Evolutionary conservation across 1,139 yeast genomes (phyloP).

Genomic region (Groenewaldozyma auringiensis): DNA sequence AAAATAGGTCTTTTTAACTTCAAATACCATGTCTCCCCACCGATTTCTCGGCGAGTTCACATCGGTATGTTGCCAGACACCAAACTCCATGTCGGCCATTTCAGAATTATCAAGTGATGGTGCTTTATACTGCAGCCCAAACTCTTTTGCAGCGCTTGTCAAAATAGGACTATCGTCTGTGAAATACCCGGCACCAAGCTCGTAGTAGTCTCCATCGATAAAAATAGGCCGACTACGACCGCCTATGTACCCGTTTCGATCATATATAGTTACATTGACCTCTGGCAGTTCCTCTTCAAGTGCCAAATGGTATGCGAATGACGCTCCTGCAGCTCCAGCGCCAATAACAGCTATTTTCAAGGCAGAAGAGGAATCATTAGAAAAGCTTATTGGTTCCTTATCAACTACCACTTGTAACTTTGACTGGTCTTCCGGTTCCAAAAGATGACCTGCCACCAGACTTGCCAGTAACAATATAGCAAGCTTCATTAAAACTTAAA

Average conservation of each 20-base stretch:
- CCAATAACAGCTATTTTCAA: constrained; percentile 36
- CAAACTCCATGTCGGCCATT: constrained; percentile 23
- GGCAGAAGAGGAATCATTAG: not conserved
- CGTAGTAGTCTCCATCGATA: constrained; percentile 25
- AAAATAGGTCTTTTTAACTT: constrained; percentile 10
- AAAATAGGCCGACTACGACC: constrained; percentile 35
- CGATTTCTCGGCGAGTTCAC: not conserved
- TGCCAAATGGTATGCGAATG: constrained; percentile 37
- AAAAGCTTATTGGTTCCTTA: too few relatives aligned
- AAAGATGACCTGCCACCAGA: too few relatives aligned
- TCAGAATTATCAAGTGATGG: constrained; percentile 3
- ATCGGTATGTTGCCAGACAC: constrained; percentile 36
- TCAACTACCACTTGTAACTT: too few relatives aligned
- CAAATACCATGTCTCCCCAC: constrained; percentile 20
- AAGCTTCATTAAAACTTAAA: too few relatives aligned
- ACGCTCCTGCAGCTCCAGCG: constrained; percentile 43
- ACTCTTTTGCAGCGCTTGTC: constrained; percentile 30
- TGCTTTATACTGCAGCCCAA: constrained; percentile 23
- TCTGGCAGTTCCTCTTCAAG: constrained; percentile 23
- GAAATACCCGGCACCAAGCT: constrained; percentile 40
- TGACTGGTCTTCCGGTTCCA: too few relatives aligned
- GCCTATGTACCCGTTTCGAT: constrained; percentile 31
- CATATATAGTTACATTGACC: constrained; percentile 33
- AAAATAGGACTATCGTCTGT: constrained; percentile 35
- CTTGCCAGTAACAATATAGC: too few relatives aligned